Evolutionary conservation across 106 monocot species (phyloP).

Genomic region (Acorus gramineus): DNA sequence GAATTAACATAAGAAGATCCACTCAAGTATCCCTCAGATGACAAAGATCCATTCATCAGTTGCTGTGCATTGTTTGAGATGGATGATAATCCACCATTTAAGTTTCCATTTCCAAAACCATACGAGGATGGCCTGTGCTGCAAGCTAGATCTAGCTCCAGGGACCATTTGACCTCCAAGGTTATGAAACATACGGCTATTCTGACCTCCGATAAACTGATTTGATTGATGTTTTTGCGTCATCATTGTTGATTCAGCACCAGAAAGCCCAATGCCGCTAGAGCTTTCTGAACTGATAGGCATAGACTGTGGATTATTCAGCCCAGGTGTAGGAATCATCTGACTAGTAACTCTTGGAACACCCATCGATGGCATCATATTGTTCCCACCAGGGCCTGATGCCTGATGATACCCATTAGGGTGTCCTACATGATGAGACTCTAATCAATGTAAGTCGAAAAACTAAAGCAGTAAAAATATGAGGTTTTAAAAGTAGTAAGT

Average conservation of each 20-base stretch:
- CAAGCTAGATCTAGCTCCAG: constrained; percentile 44
- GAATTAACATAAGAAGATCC: constrained; percentile 37
- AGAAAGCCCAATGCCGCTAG: constrained; percentile 40
- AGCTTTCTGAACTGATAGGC: constrained; percentile 33
- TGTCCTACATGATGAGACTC: constrained; percentile 26
- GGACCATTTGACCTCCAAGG: constrained; percentile 35
- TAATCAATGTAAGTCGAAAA: too few species aligned
- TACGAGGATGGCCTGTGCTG: constrained; percentile 46
- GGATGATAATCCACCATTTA: constrained; percentile 40
- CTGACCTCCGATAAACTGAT: constrained; percentile 57
- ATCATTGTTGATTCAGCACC: constrained; percentile 35
- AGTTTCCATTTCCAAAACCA: constrained; percentile 50
- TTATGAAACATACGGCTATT: constrained; percentile 45
- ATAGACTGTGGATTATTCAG: constrained; percentile 50
- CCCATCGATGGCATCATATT: constrained; percentile 32
- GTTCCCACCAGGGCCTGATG: constrained; percentile 30
- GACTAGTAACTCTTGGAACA: constrained; percentile 45
- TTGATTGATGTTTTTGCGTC: constrained; percentile 43
- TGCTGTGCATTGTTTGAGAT: constrained; percentile 41
- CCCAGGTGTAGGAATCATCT: constrained; percentile 96
- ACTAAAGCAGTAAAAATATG: too few species aligned
- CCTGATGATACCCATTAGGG: constrained; percentile 49
- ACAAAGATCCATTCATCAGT: constrained; percentile 26
- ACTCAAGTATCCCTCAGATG: constrained; percentile 37
- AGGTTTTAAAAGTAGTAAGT: too few species aligned